phyloP scores from a whole-genome alignment of 176 grass and related monocot genomes.

The Melocanna baccifera region DNA sequence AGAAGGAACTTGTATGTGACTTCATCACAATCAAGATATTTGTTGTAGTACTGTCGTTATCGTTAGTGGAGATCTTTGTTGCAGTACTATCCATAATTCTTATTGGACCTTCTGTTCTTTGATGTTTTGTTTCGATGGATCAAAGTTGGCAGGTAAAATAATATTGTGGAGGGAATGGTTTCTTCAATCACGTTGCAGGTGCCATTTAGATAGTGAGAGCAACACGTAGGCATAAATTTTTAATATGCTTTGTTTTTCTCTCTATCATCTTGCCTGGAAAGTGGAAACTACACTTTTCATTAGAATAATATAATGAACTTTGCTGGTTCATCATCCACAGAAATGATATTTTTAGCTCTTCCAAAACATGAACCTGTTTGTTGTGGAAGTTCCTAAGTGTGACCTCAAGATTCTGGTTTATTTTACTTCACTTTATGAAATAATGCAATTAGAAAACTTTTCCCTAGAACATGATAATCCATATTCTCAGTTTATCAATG shows the following conservation, averaged over 20 bases:
- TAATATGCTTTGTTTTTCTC: neutral
- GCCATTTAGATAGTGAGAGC: neutral
- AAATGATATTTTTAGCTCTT: neutral
- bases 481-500: neutral
- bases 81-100: neutral
- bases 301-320: neutral
- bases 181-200: neutral
- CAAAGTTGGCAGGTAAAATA: neutral
- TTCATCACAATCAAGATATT: neutral
- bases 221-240: neutral
- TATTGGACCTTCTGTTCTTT: neutral
- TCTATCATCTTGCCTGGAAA: neutral
- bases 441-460: neutral
- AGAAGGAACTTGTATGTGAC: constrained; percentile 8
- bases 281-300: neutral
- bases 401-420: neutral
- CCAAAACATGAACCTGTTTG: neutral
- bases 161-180: neutral
- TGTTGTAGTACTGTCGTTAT: neutral
- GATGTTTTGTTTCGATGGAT: neutral
- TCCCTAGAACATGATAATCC: neutral
- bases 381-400: neutral
- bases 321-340: neutral
- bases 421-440: neutral
- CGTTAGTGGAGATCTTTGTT: neutral